Evolutionary conservation across 805 yeast genomes (phyloP), one percentile per base, ranked within the genome.

Genomic region (Wickerhamomyces chaumierensis): DNA sequence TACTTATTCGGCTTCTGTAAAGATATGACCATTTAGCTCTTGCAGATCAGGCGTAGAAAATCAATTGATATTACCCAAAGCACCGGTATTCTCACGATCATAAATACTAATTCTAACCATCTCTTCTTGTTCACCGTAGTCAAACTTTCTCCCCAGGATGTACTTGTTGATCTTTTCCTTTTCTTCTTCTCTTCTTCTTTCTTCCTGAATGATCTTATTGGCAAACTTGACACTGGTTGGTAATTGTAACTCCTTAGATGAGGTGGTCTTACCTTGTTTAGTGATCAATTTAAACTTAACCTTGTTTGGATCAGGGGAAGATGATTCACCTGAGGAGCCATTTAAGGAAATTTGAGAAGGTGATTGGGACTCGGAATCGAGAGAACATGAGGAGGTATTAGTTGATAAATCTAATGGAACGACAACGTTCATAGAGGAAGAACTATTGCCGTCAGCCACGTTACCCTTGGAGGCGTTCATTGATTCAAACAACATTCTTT

Each of bases 221-320:
- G 75, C 80, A 52, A 81, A 69, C 39, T 63, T 69, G 19, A 69
- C 68, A 42, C 73, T 63, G 1, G 66, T 57, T 0, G 87, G 86
- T 28, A 82, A 56, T 4, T 52, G 56, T 19, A 81, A 51, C 27
- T 60, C 65, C 36, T 67, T 66, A 2, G 72, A 58, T 31, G 59
- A 56, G 3, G 65, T 56, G 43, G 61, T 67, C 48, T 68, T 69
- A 17, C 78, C 81, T 20, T 65, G 57, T 46, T 67, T 74, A 8
- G 80, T 70, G 38, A 81, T 54, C 39, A 81, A 64, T 3, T 73
- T 69, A 52, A 79, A 79, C 23, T 21, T 21, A 9, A 21, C 23
- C 23, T 34, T 14, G 19, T 21, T 20, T 15, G 18, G 13, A 13
- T 20, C 11, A 19, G 36, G 29, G 4, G 19, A 18, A 12, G 34